Percentiles rank a stretch among this genome's conserved stretches.
These are phyloP conservation scores for Thelonectria rubi DNA, from an alignment of 2,329 filamentous ascomycete genomes.

Conservation along the genomic window DNA sequence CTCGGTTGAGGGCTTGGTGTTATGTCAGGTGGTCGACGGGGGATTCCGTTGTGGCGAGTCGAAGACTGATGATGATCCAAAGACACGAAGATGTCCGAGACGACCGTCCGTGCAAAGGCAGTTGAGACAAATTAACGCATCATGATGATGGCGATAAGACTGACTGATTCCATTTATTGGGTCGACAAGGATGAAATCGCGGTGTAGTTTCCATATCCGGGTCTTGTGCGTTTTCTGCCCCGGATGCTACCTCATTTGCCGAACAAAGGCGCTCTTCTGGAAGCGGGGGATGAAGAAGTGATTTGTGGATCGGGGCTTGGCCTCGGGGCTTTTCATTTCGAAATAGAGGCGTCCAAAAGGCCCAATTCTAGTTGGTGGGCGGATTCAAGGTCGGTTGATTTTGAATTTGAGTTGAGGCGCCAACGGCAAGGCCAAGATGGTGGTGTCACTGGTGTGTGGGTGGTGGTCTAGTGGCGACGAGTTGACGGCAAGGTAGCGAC, in stretches of 20 bases:
- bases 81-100: too few relatives aligned
- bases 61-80: too few relatives aligned
- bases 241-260: not conserved
- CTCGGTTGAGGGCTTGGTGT: too few relatives aligned
- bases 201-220: not conserved
- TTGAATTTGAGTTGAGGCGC: not conserved
- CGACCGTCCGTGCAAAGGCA: too few relatives aligned
- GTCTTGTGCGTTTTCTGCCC: not conserved
- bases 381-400: not conserved
- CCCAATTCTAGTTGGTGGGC: not conserved
- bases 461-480: constrained; percentile 3
- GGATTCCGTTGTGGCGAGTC: too few relatives aligned
- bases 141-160: too few relatives aligned
- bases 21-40: too few relatives aligned
- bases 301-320: not conserved
- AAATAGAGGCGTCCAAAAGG: not conserved
- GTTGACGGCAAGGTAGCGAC: not conserved
- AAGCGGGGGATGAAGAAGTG: not conserved
- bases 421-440: not conserved
- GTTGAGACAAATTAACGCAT: too few relatives aligned
- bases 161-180: not conserved
- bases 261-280: not conserved
- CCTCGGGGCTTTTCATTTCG: not conserved
- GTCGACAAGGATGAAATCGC: not conserved
- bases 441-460: not conserved